Conservation (phyloP, 148 eudicot genomes). For the Rhododendron griersonianum region DNA sequence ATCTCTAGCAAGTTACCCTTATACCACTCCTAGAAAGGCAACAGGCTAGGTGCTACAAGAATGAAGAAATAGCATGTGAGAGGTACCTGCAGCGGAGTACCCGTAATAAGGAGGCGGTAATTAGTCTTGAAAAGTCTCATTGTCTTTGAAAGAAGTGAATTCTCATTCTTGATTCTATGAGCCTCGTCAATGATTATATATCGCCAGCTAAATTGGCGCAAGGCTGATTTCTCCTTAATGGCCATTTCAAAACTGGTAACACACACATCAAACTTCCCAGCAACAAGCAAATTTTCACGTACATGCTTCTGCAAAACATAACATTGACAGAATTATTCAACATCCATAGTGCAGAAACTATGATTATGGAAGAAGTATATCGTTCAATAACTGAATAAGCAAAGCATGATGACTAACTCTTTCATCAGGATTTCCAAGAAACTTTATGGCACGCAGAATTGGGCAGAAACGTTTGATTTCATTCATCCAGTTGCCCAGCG, state of each 20-base stretch:
- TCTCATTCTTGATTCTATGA: conserved; percentile 97
- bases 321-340: background rate
- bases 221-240: conserved; percentile 69
- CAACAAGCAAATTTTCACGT: conserved; percentile 80
- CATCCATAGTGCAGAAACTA: background rate
- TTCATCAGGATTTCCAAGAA: conserved; percentile 94
- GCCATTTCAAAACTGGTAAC: conserved; percentile 99
- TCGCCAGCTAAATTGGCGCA: conserved; percentile 98
- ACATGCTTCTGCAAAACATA: conserved; percentile 61
- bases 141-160: conserved; percentile 93
- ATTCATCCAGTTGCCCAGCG: conserved; percentile 99
- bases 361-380: background rate
- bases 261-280: conserved; percentile 98
- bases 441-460: conserved; percentile 73
- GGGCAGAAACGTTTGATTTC: conserved; percentile 96
- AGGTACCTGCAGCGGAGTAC: conserved; percentile 95
- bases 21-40: background rate
- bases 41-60: background rate
- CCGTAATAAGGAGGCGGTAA: conserved; percentile 90
- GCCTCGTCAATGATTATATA: conserved; percentile 99
- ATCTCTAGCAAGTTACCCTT: background rate
- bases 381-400: background rate
- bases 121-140: conserved; percentile 94
- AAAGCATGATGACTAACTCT: conserved; percentile 44
- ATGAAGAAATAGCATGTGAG: background rate